Evolutionary conservation across 257 asterid genomes (phyloP).

Genomic region (Solanum etuberosum): DNA sequence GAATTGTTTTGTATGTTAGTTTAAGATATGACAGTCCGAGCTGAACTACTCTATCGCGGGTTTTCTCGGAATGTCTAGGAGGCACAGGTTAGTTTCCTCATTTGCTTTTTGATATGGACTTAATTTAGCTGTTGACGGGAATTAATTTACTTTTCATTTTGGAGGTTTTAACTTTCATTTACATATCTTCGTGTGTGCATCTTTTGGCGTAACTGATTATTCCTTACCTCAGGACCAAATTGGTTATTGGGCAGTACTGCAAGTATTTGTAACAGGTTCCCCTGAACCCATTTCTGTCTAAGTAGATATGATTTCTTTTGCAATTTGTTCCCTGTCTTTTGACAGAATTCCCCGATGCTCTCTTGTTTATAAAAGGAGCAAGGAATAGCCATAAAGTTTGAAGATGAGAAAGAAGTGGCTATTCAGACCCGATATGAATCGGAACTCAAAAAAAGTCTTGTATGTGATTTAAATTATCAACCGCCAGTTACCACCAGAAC

Average conservation of each 20-base stretch:
- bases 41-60: neutral
- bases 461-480: slow-evolving; percentile 11
- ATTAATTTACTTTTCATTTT: neutral
- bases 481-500: slow-evolving; percentile 14
- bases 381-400: neutral
- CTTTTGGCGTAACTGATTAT: neutral
- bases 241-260: neutral
- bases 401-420: neutral
- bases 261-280: neutral
- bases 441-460: neutral
- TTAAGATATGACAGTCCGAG: neutral
- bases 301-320: neutral
- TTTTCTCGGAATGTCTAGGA: neutral
- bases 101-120: neutral
- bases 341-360: neutral
- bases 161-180: neutral
- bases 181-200: neutral
- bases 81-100: neutral
- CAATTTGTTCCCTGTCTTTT: neutral
- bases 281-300: neutral
- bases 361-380: slow-evolving; percentile 20
- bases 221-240: neutral
- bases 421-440: neutral
- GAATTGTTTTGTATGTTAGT: neutral
- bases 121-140: neutral